Base-by-base conservation (phyloP, 1,284 basidiomycete species). In the Coniophora puteana region DNA sequence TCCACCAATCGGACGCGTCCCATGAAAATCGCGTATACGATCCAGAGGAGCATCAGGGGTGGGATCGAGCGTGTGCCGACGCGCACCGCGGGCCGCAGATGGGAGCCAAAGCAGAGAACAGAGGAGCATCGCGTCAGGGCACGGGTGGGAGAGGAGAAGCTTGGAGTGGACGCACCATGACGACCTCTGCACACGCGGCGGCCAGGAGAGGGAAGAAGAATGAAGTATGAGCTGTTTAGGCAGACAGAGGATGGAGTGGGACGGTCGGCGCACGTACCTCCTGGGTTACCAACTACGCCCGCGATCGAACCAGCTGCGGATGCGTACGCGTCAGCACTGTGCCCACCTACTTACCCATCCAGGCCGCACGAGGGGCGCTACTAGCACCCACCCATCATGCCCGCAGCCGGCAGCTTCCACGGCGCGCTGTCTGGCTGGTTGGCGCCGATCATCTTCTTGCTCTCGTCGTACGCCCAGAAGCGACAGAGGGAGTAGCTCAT, bases 401-500 rank as follows among this genome's bases (percentile, higher is more conserved):
- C 91, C 30, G 91, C 89, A 4, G 76, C 45, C 1, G 83, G 89
- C 43, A 94, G 72, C 65, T 92, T 83, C 83, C 83, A 93, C 4
- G 86, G 59, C 18, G 60, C 18, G 0, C 56, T 61, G 33, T 56
- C 46, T 23, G 57, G 52, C 11, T 7, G 16, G 30, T 21, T 53
- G 6, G 82, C 83, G 22, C 86, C 86, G 2, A 93, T 53, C 4
- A 81, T 51, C 67, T 84, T 89, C 73, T 94, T 94, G 59, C 87
- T 84, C 66, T 89, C 85, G 53, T 95, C 92, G 64, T 94, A 94
- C 17, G 89, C 89, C 75, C 91, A 93, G 71, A 95, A 95, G 12
- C 92, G 79, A 58, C 89, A 93, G 59, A 94, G 71, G 33, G 89
- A 93, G 67, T 94, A 94, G 20, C 84, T 90, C 91, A 94, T 91